These are phyloP conservation scores for Erythrophleum ivorense DNA, from an alignment of 331 rosid genomes.

Conservation along the genomic window DNA sequence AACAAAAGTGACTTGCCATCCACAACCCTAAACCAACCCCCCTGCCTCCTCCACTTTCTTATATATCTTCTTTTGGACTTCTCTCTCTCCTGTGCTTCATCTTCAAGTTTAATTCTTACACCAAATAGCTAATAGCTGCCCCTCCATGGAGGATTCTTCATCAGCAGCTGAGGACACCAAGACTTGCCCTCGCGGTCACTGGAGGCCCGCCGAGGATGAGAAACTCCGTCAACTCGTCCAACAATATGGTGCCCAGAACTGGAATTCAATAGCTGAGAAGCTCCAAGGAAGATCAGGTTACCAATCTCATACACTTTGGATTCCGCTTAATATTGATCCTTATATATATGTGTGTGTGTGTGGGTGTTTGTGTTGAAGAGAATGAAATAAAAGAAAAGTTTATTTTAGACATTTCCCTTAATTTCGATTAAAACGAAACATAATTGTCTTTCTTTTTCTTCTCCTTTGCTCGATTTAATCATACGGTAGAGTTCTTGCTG, in stretches of 20 bases:
- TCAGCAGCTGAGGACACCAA: slow-evolving; percentile 60
- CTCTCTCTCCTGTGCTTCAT: slow-evolving; percentile 49
- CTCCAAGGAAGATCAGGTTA: slow-evolving; percentile 99
- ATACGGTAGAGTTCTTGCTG: neutral
- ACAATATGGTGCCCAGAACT: slow-evolving; percentile 87
- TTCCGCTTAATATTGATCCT: neutral
- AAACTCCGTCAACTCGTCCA: slow-evolving; percentile 75
- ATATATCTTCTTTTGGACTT: slow-evolving; percentile 55
- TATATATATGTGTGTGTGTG: neutral
- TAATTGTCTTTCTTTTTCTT: neutral
- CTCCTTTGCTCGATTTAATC: neutral
- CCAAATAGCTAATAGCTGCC: slow-evolving; percentile 13
- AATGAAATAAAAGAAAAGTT: neutral
- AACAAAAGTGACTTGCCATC: slow-evolving; percentile 99
- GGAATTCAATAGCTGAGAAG: slow-evolving; percentile 95
- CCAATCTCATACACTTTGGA: neutral
- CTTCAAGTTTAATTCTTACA: slow-evolving; percentile 49
- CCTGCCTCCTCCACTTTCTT: slow-evolving; percentile 48
- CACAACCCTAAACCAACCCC: slow-evolving; percentile 95
- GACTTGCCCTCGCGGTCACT: slow-evolving; percentile 84
- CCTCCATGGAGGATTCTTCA: slow-evolving; percentile 65
- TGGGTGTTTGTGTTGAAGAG: neutral
- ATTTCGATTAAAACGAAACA: neutral
- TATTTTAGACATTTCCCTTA: neutral
- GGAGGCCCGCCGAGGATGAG: slow-evolving; percentile 96